Evolutionary conservation across 176 grass and related monocot genomes (phyloP).

Genomic region (Rhynchospora breviuscula): DNA sequence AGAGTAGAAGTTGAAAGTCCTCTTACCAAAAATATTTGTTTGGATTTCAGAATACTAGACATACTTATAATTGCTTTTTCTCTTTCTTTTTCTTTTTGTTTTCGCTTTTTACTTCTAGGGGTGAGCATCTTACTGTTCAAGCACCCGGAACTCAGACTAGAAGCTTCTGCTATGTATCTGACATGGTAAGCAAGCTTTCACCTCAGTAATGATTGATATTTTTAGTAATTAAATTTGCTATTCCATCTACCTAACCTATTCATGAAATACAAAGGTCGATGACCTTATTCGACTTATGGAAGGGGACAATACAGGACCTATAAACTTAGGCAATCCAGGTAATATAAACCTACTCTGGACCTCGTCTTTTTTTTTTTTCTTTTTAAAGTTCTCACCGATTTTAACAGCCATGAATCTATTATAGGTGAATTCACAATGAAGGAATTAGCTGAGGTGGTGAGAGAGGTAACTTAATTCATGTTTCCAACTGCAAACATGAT

Average conservation of each 20-base stretch:
- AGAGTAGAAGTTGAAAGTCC: neutral
- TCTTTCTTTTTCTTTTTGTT: neutral
- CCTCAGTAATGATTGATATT: neutral
- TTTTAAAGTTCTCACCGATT: neutral
- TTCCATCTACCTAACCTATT: neutral
- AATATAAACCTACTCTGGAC: neutral
- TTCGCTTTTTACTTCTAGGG: conserved; percentile 44
- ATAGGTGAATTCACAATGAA: conserved; percentile 83
- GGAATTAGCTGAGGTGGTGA: conserved; percentile 74
- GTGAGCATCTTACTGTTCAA: conserved; percentile 77
- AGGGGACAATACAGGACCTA: conserved; percentile 76
- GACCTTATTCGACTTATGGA: conserved; percentile 83
- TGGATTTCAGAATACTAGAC: neutral
- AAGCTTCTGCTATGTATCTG: conserved; percentile 95
- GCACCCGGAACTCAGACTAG: conserved; percentile 88
- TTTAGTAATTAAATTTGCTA: neutral
- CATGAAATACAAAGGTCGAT: conserved; percentile 46
- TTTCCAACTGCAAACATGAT: neutral
- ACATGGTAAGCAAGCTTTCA: conserved; percentile 50
- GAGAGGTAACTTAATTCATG: neutral
- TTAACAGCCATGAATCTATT: neutral
- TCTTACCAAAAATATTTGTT: neutral
- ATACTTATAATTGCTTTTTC: neutral
- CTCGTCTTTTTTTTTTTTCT: neutral
- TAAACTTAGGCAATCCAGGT: conserved; percentile 84